Evolutionary conservation across 805 yeast species (phyloP).

Genomic region (Torulaspora indica): DNA sequence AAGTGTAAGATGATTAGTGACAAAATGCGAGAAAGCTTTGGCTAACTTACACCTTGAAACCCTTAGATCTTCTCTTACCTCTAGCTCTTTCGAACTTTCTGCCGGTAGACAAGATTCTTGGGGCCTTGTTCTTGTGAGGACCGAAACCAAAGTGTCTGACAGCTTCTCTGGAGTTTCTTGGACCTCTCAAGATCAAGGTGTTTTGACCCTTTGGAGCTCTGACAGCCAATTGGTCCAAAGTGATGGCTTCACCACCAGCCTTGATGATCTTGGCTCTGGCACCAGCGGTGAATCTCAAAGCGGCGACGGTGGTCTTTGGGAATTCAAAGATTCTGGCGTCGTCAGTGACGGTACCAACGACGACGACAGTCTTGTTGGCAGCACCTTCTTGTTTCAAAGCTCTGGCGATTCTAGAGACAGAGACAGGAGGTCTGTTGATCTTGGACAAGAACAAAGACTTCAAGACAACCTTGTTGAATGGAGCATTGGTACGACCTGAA

Average conservation of each 20-base stretch:
- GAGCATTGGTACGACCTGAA: slow-evolving; percentile 95
- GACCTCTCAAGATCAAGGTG: slow-evolving; percentile 97
- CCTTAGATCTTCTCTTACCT: slow-evolving; percentile 99
- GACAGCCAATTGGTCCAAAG: slow-evolving; percentile 97
- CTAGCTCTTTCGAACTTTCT: slow-evolving; percentile 99
- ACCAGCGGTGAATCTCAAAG: slow-evolving; percentile 98
- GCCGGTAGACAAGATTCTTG: slow-evolving; percentile 95
- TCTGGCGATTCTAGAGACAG: slow-evolving; percentile 84
- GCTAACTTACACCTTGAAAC: slow-evolving; percentile 93
- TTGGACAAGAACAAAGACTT: slow-evolving; percentile 93
- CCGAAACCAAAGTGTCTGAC: slow-evolving; percentile 99
- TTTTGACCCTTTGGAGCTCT: slow-evolving; percentile 99
- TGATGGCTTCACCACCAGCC: slow-evolving; percentile 99
- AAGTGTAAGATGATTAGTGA: slow-evolving; percentile 1
- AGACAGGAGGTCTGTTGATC: slow-evolving; percentile 99
- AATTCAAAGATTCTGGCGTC: slow-evolving; percentile 89
- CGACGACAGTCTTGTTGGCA: slow-evolving; percentile 87
- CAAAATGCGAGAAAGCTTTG: slow-evolving; percentile 6
- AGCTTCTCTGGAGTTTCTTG: slow-evolving; percentile 98
- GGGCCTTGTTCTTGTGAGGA: slow-evolving; percentile 99
- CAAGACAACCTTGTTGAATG: slow-evolving; percentile 97
- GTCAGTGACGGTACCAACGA: slow-evolving; percentile 99
- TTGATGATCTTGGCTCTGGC: slow-evolving; percentile 96
- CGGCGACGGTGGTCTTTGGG: slow-evolving; percentile 98
- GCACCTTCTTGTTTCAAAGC: slow-evolving; percentile 81